Base-by-base conservation (phyloP, 1,139 yeast species). In the Blastobotrys proliferans region DNA sequence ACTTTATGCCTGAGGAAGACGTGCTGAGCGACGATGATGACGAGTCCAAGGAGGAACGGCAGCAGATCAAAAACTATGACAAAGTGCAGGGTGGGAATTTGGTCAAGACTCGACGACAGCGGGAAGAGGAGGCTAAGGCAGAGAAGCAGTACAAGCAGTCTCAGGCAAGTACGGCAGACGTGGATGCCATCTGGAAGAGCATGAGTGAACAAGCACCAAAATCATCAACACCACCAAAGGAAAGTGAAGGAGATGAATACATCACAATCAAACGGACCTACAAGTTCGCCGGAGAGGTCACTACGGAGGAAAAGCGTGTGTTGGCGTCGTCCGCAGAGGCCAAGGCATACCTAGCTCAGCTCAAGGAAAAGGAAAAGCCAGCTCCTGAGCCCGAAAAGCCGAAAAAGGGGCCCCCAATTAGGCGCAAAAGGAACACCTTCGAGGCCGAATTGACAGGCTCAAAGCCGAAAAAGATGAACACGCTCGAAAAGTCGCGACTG, bases 401-500 rank as follows among this genome's bases (percentile, higher is more conserved):
- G 43, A 42, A 40, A 25, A 35, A 44, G 26, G 42, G 31, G 42
- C 49, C 18, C 39, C 50, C 43, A 6, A 18, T 26, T 20, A 21
- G 41, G 46, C 66, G 85, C 47, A 87, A 86, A 58, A 70, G 95
- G 50, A 81, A 86, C 2, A 80, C 94, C 5, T 66, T 90, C 38
- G 70, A 88, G 22, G 97, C 87, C 53, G 87, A 79, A 33, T 74
- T 80, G 20, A 76, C 79, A 16, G 68, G 74, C 35, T 62, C 61
- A 20, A 78, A 79, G 36, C 68, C 83, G 6, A 71, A 79, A 45
- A 90, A 88, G 61, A 70, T 94, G 49, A 85, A 95, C 16, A 94
- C 98, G 0, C 69, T 92, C 50, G 97, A 94, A 61, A 92, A 92
- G 62, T 85, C 95, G 2, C 73, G 95, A 49, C 72, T 92, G 46